phyloP scores from a whole-genome alignment of 202 grass and related monocot species.

The Zizania palustris region DNA sequence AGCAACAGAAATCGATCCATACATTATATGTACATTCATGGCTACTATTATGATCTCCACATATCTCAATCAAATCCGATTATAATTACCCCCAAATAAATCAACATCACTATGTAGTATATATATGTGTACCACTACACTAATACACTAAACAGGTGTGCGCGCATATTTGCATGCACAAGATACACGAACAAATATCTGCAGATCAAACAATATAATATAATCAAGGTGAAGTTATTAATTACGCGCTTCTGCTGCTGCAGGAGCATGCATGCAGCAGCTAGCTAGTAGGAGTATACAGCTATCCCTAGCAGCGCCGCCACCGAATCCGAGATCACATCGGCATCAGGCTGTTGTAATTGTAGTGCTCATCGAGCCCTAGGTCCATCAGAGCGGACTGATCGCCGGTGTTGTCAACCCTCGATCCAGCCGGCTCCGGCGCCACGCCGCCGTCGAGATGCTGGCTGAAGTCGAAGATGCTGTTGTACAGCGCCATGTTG shows the following conservation, averaged over 20 bases:
- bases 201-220: constrained; percentile 33
- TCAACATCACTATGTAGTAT: constrained; percentile 21
- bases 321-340: constrained; percentile 31
- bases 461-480: constrained; percentile 49
- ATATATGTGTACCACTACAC: neutral
- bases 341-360: constrained; percentile 52
- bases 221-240: constrained; percentile 22
- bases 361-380: constrained; percentile 55
- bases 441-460: constrained; percentile 11
- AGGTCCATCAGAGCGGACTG: constrained; percentile 50
- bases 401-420: constrained; percentile 24
- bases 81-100: constrained; percentile 18
- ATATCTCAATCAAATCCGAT: constrained; percentile 25
- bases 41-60: neutral
- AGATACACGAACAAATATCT: constrained; percentile 46
- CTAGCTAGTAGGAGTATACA: neutral
- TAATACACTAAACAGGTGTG: neutral
- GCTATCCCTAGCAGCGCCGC: constrained; percentile 28
- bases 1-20: constrained; percentile 27
- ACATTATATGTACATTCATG: constrained; percentile 35
- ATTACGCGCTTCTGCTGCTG: constrained; percentile 20
- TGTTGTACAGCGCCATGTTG: constrained; percentile 41
- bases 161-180: constrained; percentile 30
- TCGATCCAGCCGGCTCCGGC: neutral
- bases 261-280: constrained; percentile 7